Conservation (phyloP, 192 early-diverging fungal species). For the Ambispora gerdemannii region DNA sequence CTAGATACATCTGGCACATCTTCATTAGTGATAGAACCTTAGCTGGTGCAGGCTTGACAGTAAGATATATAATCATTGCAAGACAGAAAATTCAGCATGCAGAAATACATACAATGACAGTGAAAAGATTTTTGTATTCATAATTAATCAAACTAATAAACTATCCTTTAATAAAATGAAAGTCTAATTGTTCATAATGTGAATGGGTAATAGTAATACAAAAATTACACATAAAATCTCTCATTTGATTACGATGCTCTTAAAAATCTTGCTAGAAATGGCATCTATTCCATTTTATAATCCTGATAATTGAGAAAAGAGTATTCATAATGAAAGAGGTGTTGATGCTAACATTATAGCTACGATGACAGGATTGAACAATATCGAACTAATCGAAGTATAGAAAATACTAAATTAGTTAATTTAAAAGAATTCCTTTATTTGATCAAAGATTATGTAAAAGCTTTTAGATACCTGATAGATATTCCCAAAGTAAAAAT, state of each 20-base stretch:
- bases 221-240: too few relatives aligned
- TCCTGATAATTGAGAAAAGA: background rate
- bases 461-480: background rate
- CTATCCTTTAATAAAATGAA: background rate
- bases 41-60: background rate
- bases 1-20: background rate
- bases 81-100: background rate
- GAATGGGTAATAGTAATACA: background rate
- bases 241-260: background rate
- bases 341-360: conserved; percentile 7
- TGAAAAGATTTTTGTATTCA: background rate
- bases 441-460: conserved; percentile 15
- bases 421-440: background rate
- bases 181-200: background rate
- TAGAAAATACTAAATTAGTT: conserved; percentile 4
- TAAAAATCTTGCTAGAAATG: conserved; percentile 5
- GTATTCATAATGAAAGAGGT: background rate
- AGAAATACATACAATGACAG: conserved; percentile 1
- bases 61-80: conserved; percentile 17
- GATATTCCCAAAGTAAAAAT: background rate
- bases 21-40: background rate
- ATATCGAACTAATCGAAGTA: background rate
- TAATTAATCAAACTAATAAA: conserved; percentile 8
- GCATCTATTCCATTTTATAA: conserved; percentile 13
- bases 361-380: background rate